These are phyloP conservation scores for Penicillium desertorum DNA, from an alignment of 495 filamentous ascomycete genomes.

Conservation along the genomic window DNA sequence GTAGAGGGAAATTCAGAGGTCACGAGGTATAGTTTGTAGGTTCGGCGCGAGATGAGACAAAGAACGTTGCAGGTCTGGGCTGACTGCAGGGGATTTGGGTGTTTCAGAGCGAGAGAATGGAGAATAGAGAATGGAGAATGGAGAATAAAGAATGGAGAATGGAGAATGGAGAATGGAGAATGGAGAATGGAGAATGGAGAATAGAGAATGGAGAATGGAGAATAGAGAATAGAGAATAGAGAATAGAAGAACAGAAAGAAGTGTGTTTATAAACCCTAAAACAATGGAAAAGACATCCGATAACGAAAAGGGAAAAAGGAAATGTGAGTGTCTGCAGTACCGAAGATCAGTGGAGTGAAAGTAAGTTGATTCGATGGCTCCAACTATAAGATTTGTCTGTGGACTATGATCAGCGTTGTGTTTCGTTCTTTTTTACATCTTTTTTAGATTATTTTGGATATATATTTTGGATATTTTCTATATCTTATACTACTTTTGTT, in stretches of 20 bases:
- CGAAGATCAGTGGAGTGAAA: conserved; percentile 11
- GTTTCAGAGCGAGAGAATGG: conserved; percentile 11
- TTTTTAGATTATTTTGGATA: too few species aligned
- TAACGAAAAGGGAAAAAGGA: background rate
- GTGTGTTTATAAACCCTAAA: too few species aligned
- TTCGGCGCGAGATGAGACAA: conserved; percentile 11
- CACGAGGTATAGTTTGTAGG: conserved; percentile 4
- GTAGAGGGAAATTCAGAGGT: conserved; percentile 4
- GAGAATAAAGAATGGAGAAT: too few species aligned
- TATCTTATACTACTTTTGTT: background rate
- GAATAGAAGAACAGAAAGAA: background rate
- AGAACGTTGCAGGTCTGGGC: conserved; percentile 22
- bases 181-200: background rate
- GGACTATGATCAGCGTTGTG: background rate
- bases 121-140: background rate
- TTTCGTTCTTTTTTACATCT: too few species aligned
- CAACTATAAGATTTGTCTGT: conserved; percentile 5
- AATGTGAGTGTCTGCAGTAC: background rate
- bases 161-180: background rate
- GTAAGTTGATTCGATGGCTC: conserved; percentile 5
- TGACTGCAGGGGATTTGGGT: conserved; percentile 4
- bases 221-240: background rate
- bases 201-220: too few species aligned
- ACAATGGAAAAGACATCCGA: conserved; percentile 5
- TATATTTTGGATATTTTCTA: too few species aligned